Evolutionary conservation across 2,329 filamentous ascomycete species (phyloP).

Genomic region (Fusarium torulosum): DNA sequence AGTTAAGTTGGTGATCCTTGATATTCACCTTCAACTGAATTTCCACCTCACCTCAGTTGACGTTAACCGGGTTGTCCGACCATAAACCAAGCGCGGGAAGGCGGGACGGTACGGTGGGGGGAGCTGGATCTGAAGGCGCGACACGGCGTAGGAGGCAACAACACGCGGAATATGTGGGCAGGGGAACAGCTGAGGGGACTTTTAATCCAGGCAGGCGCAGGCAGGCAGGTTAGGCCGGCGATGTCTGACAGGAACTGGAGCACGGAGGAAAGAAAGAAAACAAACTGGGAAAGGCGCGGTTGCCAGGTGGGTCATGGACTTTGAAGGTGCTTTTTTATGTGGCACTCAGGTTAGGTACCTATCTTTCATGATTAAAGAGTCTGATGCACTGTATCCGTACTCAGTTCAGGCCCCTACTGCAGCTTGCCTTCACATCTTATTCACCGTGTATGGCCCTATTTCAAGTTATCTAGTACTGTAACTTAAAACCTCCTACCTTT

Average conservation of each 20-base stretch:
- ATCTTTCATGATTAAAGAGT: not conserved
- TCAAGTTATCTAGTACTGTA: not conserved
- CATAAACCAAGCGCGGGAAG: slow-evolving; percentile 28
- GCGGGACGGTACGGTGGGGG: slow-evolving; percentile 37
- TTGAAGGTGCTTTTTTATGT: not conserved
- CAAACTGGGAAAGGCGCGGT: slow-evolving; percentile 2
- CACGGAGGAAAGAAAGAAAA: not conserved
- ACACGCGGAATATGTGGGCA: slow-evolving; percentile 8
- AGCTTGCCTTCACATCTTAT: no score
- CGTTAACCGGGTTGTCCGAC: slow-evolving; percentile 23
- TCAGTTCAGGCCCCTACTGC: no score
- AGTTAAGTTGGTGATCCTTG: not conserved
- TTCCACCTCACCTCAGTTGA: slow-evolving; percentile 3
- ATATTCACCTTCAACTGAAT: slow-evolving; percentile 14
- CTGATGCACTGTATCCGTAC: not conserved
- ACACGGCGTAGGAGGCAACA: slow-evolving; percentile 26
- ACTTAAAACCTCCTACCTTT: not conserved
- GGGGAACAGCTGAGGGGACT: slow-evolving; percentile 15
- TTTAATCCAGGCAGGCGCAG: slow-evolving; percentile 6
- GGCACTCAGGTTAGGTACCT: slow-evolving; percentile 1
- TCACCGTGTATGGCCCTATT: not conserved
- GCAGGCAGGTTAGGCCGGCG: not conserved
- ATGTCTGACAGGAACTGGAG: slow-evolving; percentile 1
- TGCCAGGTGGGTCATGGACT: slow-evolving; percentile 7
- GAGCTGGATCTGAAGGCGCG: slow-evolving; percentile 32